Evolutionary conservation across 768 basidiomycete species (phyloP).

Genomic region (Boletus rex-veris): DNA sequence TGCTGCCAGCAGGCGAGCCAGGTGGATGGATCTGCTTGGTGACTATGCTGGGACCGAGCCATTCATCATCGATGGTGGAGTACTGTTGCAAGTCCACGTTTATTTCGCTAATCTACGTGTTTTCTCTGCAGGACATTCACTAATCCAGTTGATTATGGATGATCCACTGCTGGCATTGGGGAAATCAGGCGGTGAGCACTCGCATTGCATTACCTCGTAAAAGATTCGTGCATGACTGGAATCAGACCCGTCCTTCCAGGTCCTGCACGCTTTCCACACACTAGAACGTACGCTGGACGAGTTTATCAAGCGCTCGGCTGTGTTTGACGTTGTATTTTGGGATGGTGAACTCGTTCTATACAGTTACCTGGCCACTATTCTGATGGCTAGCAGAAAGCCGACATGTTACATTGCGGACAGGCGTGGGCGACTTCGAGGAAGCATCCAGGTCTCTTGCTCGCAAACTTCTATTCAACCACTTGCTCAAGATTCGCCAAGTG

Average conservation of each 20-base stretch:
- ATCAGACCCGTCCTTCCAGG: conserved; percentile 55
- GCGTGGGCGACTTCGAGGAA: conserved; percentile 31
- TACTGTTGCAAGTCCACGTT: not conserved
- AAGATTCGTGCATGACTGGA: not conserved
- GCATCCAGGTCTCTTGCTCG: conserved; percentile 53
- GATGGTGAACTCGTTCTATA: conserved; percentile 35
- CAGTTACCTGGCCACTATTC: not conserved
- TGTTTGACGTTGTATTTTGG: conserved; percentile 66
- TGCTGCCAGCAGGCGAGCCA: conserved; percentile 33
- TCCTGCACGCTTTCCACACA: conserved; percentile 54
- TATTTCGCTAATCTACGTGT: conserved; percentile 1
- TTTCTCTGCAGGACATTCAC: conserved; percentile 51
- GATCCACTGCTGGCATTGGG: conserved; percentile 61
- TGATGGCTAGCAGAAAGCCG: conserved; percentile 37
- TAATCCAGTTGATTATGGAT: conserved; percentile 55
- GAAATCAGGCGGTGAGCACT: conserved; percentile 38
- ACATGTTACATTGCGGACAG: conserved; percentile 42
- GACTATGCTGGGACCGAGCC: conserved; percentile 67
- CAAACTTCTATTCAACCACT: conserved; percentile 47
- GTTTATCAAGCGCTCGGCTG: conserved; percentile 46
- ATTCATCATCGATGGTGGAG: conserved; percentile 60
- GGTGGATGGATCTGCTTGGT: conserved; percentile 70
- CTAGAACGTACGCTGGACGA: conserved; percentile 52
- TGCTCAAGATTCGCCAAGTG: conserved; percentile 38
- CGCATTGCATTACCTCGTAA: not conserved